Evolutionary conservation across 192 early-diverging fungal genomes (phyloP), one percentile per base, ranked within the genome.

Genomic region (Coemansia sp.): DNA sequence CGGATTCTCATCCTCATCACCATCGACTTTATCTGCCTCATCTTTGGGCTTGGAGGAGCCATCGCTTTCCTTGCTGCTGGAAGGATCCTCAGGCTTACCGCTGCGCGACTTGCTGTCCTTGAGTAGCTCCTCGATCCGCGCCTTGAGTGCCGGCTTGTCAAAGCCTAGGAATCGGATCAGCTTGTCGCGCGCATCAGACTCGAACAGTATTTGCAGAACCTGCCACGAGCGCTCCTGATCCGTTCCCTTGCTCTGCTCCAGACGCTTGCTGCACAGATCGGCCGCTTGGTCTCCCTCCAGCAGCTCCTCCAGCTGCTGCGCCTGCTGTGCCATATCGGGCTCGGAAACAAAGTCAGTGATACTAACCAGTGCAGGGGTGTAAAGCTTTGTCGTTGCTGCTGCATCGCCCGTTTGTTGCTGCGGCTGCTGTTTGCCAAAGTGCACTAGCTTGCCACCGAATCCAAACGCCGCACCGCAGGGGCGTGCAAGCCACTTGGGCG

Each of bases 401-500:
- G 7, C 46, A 23, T 49, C 20, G 61, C 68, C 53, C 61, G n/a
- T n/a, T n/a, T n/a, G n/a, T n/a, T n/a, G n/a, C n/a, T n/a, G n/a
- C n/a, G 37, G 66, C 28, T 4, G 71, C 72, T 45, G 85, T 77
- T 84, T 83, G 59, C 85, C 80, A 70, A 97, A 96, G 53, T 74
- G 77, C 20, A 93, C 91, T 15, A 98, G 84, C 72, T 94, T 90
- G 33, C 94, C 93, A 66, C 95, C 95, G 68, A 95, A 98, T 5
- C 91, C 90, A 85, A 92, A 99, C 1, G 87, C 79, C 2, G 87
- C 92, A 15, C 94, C 94, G 0, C 89, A 89, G 21, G 95, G 95
- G 2, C 94, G 82, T 23, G 91, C 87, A 26, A 96, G 85, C 97
- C 97, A 99, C 77, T 95, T 95, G 60, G 97, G 97, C 48, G 97